Conservation (phyloP, 2,329 filamentous ascomycete species). For the Aspergillus texensis region DNA sequence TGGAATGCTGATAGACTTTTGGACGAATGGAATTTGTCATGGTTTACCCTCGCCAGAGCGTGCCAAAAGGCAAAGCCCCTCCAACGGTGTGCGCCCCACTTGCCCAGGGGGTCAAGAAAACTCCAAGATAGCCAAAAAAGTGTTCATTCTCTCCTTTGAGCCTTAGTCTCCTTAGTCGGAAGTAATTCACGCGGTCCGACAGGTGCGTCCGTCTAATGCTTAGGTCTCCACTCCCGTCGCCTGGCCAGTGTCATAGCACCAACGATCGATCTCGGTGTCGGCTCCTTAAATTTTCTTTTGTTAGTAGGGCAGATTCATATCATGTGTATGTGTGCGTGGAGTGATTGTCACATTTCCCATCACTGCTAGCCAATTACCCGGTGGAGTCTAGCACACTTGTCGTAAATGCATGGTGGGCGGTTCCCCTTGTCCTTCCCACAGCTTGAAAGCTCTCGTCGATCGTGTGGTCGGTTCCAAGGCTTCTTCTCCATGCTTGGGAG, state of each 20-base stretch:
- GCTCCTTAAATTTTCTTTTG: constrained; percentile 7
- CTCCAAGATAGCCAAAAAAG: not conserved
- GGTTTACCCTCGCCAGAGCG: not conserved
- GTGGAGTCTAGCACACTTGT: not conserved
- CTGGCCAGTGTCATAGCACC: constrained; percentile 7
- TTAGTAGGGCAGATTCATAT: not conserved
- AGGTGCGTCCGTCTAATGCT: constrained; percentile 5
- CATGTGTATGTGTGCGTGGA: not conserved
- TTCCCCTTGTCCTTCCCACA: not conserved
- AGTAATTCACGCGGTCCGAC: constrained; percentile 1
- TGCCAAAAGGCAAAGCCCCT: constrained; percentile 5
- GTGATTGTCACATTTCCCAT: not conserved
- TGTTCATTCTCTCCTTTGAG: not conserved
- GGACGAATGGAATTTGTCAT: constrained; percentile 10
- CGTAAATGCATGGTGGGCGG: not conserved
- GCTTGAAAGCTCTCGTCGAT: not conserved
- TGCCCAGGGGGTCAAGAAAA: constrained; percentile 1
- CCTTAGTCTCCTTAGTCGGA: constrained; percentile 1
- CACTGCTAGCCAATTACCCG: not conserved
- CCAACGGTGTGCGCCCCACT: constrained; percentile 8
- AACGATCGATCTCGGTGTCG: constrained; percentile 8
- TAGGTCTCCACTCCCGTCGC: not conserved
- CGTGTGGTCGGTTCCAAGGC: not conserved
- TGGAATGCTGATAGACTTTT: constrained; percentile 1
- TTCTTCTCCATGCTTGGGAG: not conserved